phyloP scores from a whole-genome alignment of 306 rosid species.

The Cyamopsis tetragonoloba region DNA sequence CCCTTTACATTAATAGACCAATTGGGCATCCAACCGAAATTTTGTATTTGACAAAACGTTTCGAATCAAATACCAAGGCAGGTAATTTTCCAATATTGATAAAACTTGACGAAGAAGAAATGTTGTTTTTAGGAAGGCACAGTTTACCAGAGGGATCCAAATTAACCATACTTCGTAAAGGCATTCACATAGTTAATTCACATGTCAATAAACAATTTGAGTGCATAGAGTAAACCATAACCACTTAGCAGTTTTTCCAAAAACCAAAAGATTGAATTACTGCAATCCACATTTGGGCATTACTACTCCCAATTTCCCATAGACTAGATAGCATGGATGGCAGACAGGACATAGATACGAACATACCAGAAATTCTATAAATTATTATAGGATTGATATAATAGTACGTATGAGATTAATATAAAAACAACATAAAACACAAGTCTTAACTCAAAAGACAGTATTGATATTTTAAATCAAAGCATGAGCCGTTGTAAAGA shows the following conservation, averaged over 20 bases:
- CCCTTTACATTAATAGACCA: neutral
- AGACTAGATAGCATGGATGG: no score
- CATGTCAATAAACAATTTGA: neutral
- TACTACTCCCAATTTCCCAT: neutral
- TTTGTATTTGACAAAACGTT: neutral
- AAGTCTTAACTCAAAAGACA: no score
- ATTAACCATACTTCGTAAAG: no score
- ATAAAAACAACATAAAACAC: no score
- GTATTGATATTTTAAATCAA: no score
- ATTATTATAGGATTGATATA: no score
- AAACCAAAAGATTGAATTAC: neutral
- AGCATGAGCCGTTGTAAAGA: no score
- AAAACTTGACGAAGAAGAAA: neutral
- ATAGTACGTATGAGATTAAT: no score
- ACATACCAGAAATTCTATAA: no score
- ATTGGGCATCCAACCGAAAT: neutral
- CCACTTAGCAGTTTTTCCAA: neutral
- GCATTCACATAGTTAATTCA: neutral
- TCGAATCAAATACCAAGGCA: neutral
- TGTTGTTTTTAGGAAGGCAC: neutral
- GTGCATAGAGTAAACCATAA: neutral
- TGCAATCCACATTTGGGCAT: neutral
- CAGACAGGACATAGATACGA: no score
- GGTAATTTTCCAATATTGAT: neutral
- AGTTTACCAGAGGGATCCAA: neutral